phyloP scores from a whole-genome alignment of 441 rosid genomes.

The Croton laevigatus region DNA sequence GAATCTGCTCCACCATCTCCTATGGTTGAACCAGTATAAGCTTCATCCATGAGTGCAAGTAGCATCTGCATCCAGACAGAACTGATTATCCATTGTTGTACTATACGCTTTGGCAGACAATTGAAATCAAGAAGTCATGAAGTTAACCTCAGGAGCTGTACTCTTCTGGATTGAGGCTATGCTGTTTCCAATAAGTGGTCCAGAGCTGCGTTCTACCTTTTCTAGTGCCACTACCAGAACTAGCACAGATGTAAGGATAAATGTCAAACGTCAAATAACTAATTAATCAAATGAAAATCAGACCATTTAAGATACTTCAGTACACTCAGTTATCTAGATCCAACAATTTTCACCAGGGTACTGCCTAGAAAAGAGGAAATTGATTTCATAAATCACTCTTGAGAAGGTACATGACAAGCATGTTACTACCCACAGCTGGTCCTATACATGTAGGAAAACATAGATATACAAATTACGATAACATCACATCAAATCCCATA shows the following conservation, averaged over 20 bases:
- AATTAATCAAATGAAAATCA: slow-evolving; percentile 7
- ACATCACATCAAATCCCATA: background rate
- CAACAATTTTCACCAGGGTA: background rate
- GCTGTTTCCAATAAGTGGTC: slow-evolving; percentile 81
- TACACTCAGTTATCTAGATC: slow-evolving; percentile 6
- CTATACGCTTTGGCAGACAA: slow-evolving; percentile 16
- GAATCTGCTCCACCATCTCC: slow-evolving; percentile 89
- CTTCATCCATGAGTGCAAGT: slow-evolving; percentile 99
- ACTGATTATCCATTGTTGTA: slow-evolving; percentile 14
- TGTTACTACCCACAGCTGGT: background rate
- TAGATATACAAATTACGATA: background rate
- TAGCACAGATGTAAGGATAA: slow-evolving; percentile 28
- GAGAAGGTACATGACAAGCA: background rate
- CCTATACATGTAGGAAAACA: background rate
- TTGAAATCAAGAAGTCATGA: slow-evolving; percentile 20
- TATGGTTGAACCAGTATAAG: slow-evolving; percentile 93
- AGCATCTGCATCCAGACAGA: slow-evolving; percentile 67
- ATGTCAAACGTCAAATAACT: slow-evolving; percentile 10
- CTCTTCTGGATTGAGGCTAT: slow-evolving; percentile 93
- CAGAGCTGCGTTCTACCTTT: slow-evolving; percentile 87
- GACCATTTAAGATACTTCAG: background rate
- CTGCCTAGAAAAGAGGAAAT: background rate
- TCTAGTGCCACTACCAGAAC: slow-evolving; percentile 91
- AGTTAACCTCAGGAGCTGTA: slow-evolving; percentile 85
- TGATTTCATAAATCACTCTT: background rate